Evolutionary conservation across 2,329 filamentous ascomycete genomes (phyloP).

Genomic region (Epichloe typhina): DNA sequence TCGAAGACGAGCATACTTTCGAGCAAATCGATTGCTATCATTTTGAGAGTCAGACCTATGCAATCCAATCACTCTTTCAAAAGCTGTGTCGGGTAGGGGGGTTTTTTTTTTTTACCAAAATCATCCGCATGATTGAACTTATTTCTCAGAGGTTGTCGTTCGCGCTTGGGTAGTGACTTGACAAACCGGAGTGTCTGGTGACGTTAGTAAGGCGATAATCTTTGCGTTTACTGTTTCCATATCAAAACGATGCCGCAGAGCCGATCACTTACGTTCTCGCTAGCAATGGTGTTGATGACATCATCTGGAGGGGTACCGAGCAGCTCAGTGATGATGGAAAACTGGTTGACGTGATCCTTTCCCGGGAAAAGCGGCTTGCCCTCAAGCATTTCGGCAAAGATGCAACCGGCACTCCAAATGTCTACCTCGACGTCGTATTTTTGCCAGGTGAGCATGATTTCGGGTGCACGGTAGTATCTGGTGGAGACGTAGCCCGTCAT

Average conservation of each 20-base stretch:
- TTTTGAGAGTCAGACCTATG: neutral
- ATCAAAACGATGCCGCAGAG: neutral
- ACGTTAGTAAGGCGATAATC: too few relatives aligned
- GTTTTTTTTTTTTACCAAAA: slow-evolving; percentile 43
- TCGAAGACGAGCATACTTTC: slow-evolving; percentile 98
- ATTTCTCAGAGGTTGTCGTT: slow-evolving; percentile 70
- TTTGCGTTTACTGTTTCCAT: neutral
- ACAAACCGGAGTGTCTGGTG: slow-evolving; percentile 83
- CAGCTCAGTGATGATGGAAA: slow-evolving; percentile 97
- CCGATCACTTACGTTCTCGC: slow-evolving; percentile 64
- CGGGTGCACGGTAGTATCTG: slow-evolving; percentile 93
- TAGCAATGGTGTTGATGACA: slow-evolving; percentile 97
- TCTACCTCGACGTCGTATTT: slow-evolving; percentile 99
- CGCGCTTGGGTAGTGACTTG: slow-evolving; percentile 88
- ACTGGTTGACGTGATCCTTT: slow-evolving; percentile 99
- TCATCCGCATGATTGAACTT: slow-evolving; percentile 96
- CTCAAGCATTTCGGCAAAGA: slow-evolving; percentile 98
- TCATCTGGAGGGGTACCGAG: slow-evolving; percentile 94
- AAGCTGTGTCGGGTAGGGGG: neutral
- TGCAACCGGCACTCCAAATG: slow-evolving; percentile 98
- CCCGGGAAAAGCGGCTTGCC: slow-evolving; percentile 96
- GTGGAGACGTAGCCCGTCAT: slow-evolving; percentile 99
- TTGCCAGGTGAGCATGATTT: slow-evolving; percentile 99
- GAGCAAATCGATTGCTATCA: slow-evolving; percentile 76
- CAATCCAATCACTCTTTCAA: neutral